Percentiles rank a stretch among this genome's conserved stretches.
Evolutionary conservation across 176 grass and related monocot species (phyloP).

Genomic region (Avena insularis): DNA sequence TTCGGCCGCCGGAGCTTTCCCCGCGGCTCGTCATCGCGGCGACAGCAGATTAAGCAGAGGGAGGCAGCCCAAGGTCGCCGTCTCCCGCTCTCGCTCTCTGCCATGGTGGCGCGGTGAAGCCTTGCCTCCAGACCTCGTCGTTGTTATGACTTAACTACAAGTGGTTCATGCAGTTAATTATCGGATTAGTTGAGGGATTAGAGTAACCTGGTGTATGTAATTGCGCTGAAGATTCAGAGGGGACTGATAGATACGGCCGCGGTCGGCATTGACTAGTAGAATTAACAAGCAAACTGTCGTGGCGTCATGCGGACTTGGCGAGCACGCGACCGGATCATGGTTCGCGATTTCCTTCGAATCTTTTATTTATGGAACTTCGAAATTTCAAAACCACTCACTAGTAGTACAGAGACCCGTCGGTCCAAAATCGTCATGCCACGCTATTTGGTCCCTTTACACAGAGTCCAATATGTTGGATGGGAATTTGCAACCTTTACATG

Average conservation of each 20-base stretch:
- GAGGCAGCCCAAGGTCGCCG: background rate
- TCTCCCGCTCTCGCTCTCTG: background rate
- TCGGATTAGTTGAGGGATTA: constrained; percentile 38
- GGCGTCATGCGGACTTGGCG: background rate
- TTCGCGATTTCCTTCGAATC: background rate
- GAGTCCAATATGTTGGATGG: background rate
- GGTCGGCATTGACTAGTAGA: background rate
- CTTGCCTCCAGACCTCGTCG: background rate
- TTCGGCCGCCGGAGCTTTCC: background rate
- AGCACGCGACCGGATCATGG: background rate
- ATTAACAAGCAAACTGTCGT: background rate
- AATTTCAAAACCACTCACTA: background rate
- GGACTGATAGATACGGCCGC: background rate
- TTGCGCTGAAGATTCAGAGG: constrained; percentile 11
- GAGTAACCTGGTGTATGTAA: background rate
- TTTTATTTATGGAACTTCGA: background rate
- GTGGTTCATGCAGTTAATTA: background rate
- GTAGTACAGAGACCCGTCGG: background rate
- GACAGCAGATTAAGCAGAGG: background rate
- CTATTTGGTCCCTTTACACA: background rate
- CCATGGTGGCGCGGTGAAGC: background rate
- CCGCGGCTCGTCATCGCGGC: background rate
- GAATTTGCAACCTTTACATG: too few species aligned
- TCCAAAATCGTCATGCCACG: background rate
- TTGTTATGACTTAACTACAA: background rate